Evolutionary conservation across 441 rosid genomes (phyloP).

Genomic region (Biscutella laevigata): DNA sequence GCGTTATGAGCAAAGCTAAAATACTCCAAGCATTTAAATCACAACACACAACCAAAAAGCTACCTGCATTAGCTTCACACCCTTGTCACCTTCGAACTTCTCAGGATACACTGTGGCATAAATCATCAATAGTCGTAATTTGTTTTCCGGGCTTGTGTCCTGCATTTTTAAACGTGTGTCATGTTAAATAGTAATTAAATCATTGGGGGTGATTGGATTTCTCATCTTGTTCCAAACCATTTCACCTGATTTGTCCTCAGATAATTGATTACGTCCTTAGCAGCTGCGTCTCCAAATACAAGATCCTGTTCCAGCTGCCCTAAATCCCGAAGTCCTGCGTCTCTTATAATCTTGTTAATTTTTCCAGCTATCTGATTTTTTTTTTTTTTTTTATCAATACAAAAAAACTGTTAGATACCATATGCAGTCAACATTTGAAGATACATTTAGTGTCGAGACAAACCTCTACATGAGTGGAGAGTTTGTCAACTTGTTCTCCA

Average conservation of each 20-base stretch:
- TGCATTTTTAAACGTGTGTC: slow-evolving; percentile 21
- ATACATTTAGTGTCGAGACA: slow-evolving; percentile 10
- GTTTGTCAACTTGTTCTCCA: slow-evolving; percentile 53
- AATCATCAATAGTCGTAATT: slow-evolving; percentile 65
- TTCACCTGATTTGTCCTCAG: slow-evolving; percentile 47
- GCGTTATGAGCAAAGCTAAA: not conserved
- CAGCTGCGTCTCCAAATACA: slow-evolving; percentile 71
- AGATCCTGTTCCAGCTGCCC: slow-evolving; percentile 79
- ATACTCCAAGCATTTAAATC: not conserved
- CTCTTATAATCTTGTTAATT: slow-evolving; percentile 49
- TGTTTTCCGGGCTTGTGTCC: slow-evolving; percentile 56
- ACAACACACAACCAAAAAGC: slow-evolving; percentile 15
- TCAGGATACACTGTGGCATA: slow-evolving; percentile 60
- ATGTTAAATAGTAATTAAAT: not conserved
- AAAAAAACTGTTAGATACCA: slow-evolving; percentile 5
- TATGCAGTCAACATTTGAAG: not conserved
- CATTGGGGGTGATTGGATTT: not conserved
- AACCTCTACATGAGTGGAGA: slow-evolving; percentile 70
- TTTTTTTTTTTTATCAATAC: too few species aligned
- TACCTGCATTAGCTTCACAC: slow-evolving; percentile 85
- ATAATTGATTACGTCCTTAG: slow-evolving; percentile 54
- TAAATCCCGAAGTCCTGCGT: slow-evolving; percentile 48
- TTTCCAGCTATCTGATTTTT: slow-evolving; percentile 56
- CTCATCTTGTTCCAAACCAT: not conserved
- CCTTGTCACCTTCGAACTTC: slow-evolving; percentile 70